Conservation (phyloP, 2,329 filamentous ascomycete species). For the Pleurostoma richardsiae region DNA sequence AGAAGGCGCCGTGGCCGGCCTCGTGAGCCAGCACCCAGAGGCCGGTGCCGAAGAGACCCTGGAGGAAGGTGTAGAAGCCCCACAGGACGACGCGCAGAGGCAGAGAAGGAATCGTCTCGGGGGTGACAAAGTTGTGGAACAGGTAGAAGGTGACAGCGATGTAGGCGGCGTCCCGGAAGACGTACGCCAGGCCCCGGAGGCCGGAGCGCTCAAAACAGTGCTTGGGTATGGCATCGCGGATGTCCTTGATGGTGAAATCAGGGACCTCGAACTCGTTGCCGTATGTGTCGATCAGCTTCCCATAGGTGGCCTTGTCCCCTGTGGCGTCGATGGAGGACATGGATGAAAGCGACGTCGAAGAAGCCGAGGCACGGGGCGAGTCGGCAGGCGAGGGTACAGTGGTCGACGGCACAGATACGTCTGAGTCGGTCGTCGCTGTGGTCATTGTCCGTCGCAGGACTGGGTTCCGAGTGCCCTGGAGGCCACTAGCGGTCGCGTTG, state of each 20-base stretch:
- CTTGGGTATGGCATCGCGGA: conserved; percentile 93
- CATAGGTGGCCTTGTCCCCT: conserved; percentile 36
- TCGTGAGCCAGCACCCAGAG: conserved; percentile 97
- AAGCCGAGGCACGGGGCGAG: conserved; percentile 61
- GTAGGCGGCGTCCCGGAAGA: conserved; percentile 71
- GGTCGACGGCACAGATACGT: conserved; percentile 47
- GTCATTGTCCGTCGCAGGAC: conserved; percentile 43
- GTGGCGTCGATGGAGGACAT: conserved; percentile 62
- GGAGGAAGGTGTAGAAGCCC: conserved; percentile 67
- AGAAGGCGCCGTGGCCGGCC: conserved; percentile 96
- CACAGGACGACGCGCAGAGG: conserved; percentile 61
- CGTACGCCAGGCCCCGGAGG: conserved; percentile 70
- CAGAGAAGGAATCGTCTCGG: conserved; percentile 71
- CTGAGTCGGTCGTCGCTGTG: conserved; percentile 31
- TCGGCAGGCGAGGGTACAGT: conserved; percentile 53
- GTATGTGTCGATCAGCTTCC: conserved; percentile 80
- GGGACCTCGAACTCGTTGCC: conserved; percentile 92
- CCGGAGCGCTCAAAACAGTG: conserved; percentile 93
- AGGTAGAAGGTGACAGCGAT: conserved; percentile 76
- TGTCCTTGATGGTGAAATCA: conserved; percentile 96
- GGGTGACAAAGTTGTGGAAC: conserved; percentile 86
- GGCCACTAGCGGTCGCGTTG: conserved; percentile 31
- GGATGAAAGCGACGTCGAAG: conserved; percentile 89
- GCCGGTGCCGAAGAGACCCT: conserved; percentile 90
- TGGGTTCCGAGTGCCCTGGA: conserved; percentile 35